phyloP scores from a whole-genome alignment of 2,329 filamentous ascomycete genomes.

The Sporothrix brunneoviolacea region DNA sequence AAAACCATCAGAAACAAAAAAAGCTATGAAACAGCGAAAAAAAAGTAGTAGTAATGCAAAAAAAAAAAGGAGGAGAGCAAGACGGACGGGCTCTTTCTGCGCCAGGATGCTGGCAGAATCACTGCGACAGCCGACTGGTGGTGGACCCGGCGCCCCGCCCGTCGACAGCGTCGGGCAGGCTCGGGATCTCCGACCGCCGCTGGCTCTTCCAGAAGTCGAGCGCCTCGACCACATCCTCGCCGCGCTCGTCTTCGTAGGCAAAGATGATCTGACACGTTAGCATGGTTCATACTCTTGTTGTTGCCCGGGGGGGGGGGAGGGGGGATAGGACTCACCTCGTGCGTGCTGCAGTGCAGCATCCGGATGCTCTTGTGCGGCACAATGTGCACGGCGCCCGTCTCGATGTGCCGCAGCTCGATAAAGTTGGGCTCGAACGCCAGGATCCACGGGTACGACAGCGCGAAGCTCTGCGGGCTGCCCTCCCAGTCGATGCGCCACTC shows the following conservation, averaged over 20 bases:
- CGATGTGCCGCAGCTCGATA: slow-evolving; percentile 92
- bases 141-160: background rate
- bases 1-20: too few species aligned
- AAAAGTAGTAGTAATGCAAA: background rate
- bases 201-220: slow-evolving; percentile 90
- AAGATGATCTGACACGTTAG: slow-evolving; percentile 70
- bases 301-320: too few species aligned
- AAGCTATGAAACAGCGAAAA: background rate
- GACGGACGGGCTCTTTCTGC: too few species aligned
- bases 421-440: slow-evolving; percentile 96
- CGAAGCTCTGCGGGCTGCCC: slow-evolving; percentile 84
- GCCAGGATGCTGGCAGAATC: too few species aligned
- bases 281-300: background rate
- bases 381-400: slow-evolving; percentile 90
- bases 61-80: background rate
- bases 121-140: slow-evolving; percentile 14
- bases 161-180: slow-evolving; percentile 1
- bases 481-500: slow-evolving; percentile 99
- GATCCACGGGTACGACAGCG: slow-evolving; percentile 93
- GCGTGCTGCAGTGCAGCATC: slow-evolving; percentile 93
- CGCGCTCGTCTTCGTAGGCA: slow-evolving; percentile 91
- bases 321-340: slow-evolving; percentile 66
- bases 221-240: slow-evolving; percentile 87
- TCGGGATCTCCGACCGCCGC: slow-evolving; percentile 33
- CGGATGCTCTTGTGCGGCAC: slow-evolving; percentile 94